Evolutionary conservation across 2,329 filamentous ascomycete genomes (phyloP).

Genomic region (Emergomyces orientalis): DNA sequence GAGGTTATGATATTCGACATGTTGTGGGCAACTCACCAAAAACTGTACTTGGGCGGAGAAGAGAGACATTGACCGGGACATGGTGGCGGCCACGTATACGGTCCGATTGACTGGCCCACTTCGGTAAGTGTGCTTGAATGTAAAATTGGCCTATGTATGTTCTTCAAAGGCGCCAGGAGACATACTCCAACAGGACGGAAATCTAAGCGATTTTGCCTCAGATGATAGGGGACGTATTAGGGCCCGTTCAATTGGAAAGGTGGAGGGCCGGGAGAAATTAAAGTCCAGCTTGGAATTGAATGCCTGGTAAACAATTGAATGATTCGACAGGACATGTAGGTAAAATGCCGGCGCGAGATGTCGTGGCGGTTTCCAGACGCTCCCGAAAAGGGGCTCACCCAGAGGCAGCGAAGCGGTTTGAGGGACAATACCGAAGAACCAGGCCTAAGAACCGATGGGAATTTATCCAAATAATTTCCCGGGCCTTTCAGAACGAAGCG

Average conservation of each 20-base stretch:
- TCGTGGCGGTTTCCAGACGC: background rate
- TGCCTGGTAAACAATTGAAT: background rate
- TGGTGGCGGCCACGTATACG: background rate
- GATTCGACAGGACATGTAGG: background rate
- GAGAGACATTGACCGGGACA: slow-evolving; percentile 7
- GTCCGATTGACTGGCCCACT: background rate
- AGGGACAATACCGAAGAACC: background rate
- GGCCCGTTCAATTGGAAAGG: background rate
- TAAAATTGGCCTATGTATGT: background rate
- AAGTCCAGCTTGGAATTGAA: background rate
- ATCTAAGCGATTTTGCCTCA: background rate
- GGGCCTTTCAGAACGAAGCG: background rate
- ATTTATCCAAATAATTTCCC: background rate
- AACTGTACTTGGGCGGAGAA: slow-evolving; percentile 15
- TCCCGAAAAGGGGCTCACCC: background rate
- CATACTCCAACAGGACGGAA: background rate
- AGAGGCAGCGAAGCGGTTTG: background rate
- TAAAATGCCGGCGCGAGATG: background rate
- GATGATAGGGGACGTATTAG: background rate
- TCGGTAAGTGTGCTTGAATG: background rate
- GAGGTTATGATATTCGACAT: background rate
- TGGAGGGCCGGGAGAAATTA: background rate
- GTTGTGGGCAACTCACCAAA: slow-evolving; percentile 9
- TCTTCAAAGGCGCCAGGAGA: background rate
- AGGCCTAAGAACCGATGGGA: background rate